Evolutionary conservation across 2,329 filamentous ascomycete genomes (phyloP).

Genomic region (Clarireedia hainanense): DNA sequence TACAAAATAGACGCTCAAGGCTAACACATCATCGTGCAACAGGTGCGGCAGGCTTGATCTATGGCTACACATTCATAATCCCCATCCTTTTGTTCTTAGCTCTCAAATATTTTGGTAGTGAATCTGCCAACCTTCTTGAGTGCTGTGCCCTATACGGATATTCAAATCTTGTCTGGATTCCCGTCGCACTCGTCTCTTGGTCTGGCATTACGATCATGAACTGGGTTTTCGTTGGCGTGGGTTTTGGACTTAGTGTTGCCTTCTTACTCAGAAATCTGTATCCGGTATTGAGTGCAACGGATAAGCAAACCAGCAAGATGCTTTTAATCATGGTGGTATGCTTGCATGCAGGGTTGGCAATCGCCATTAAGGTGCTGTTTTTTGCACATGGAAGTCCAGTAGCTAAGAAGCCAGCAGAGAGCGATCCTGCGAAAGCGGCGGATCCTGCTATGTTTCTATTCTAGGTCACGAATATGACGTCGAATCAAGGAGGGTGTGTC

Average conservation of each 20-base stretch:
- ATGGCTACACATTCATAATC: slow-evolving; percentile 87
- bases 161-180: slow-evolving; percentile 94
- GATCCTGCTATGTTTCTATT: too few relatives aligned
- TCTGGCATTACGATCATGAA: slow-evolving; percentile 80
- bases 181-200: slow-evolving; percentile 86
- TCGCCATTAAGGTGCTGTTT: slow-evolving; percentile 95
- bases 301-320: slow-evolving; percentile 83
- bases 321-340: slow-evolving; percentile 76
- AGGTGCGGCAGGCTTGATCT: slow-evolving; percentile 85
- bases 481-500: too few relatives aligned
- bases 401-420: not conserved
- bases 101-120: slow-evolving; percentile 91
- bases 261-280: slow-evolving; percentile 83
- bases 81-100: slow-evolving; percentile 80
- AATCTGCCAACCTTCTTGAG: slow-evolving; percentile 86
- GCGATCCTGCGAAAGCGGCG: too few relatives aligned
- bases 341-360: slow-evolving; percentile 79
- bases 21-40: slow-evolving; percentile 6
- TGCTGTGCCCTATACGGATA: slow-evolving; percentile 96
- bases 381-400: slow-evolving; percentile 72
- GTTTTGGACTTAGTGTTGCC: slow-evolving; percentile 72
- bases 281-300: slow-evolving; percentile 86
- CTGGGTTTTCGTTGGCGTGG: slow-evolving; percentile 85
- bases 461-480: too few relatives aligned
- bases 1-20: too few relatives aligned